Evolutionary conservation across 23 red algal species (phyloP).

Genomic region (Gracilaria caudata): DNA sequence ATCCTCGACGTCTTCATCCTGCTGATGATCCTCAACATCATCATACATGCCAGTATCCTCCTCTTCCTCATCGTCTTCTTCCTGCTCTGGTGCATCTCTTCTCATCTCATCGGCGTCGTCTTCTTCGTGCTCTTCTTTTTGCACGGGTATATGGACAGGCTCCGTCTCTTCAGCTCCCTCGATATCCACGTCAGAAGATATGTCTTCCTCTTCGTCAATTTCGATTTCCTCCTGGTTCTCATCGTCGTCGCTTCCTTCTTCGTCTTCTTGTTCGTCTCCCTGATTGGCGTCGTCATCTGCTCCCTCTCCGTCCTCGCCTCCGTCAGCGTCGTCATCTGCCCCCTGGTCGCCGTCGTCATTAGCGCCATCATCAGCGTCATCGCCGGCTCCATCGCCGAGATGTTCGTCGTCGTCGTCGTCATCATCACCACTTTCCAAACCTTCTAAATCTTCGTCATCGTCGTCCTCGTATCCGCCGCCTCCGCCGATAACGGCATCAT

Average conservation of each 20-base stretch:
- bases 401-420: slow-evolving; percentile 63
- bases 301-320: slow-evolving; percentile 16
- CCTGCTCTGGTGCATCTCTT: background rate
- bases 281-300: slow-evolving; percentile 22
- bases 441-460: slow-evolving; percentile 35
- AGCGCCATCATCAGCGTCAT: slow-evolving; percentile 39
- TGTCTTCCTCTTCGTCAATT: slow-evolving; percentile 57
- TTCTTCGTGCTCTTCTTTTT: background rate
- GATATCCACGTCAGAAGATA: slow-evolving; percentile 22
- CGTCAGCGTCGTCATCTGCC: slow-evolving; percentile 41
- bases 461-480: slow-evolving; percentile 60
- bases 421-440: slow-evolving; percentile 39
- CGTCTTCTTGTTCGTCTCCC: slow-evolving; percentile 44
- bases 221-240: slow-evolving; percentile 61
- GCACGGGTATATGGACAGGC: background rate
- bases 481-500: slow-evolving; percentile 39
- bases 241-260: slow-evolving; percentile 43
- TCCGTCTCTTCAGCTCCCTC: background rate
- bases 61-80: slow-evolving; percentile 24
- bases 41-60: slow-evolving; percentile 27
- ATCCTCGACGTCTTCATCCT: slow-evolving; percentile 25
- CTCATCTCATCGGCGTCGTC: slow-evolving; percentile 31
- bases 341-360: slow-evolving; percentile 33
- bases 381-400: slow-evolving; percentile 16
- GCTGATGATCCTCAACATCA: slow-evolving; percentile 21